phyloP scores from a whole-genome alignment of 2,329 filamentous ascomycete genomes.

The Aspergillus luchuensis region DNA sequence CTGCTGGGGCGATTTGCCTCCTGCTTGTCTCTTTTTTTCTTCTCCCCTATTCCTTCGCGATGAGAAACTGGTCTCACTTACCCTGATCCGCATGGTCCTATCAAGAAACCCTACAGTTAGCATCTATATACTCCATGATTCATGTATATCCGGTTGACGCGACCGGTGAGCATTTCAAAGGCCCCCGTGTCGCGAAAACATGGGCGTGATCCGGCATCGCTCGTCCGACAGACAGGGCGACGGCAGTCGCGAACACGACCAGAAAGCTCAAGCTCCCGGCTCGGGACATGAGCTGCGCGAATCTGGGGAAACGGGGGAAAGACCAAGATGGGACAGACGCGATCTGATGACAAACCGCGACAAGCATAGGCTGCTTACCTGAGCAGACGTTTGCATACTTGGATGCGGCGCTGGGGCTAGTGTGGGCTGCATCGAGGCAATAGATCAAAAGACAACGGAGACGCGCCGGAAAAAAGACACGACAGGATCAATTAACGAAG shows the following conservation, averaged over 20 bases:
- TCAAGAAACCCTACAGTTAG: conserved; percentile 14
- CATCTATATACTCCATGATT: conserved; percentile 1
- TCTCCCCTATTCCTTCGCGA: background rate
- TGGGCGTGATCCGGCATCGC: conserved; percentile 11
- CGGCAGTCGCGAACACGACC: conserved; percentile 2
- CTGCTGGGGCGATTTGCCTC: background rate
- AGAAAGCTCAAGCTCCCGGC: background rate
- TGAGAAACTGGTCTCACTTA: conserved; percentile 34
- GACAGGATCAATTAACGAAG: conserved; percentile 20
- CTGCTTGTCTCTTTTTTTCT: background rate
- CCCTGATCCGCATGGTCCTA: conserved; percentile 51
- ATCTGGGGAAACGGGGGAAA: conserved; percentile 13
- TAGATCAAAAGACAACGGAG: conserved; percentile 18
- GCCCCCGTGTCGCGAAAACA: background rate
- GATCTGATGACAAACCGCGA: conserved; percentile 43
- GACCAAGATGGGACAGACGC: conserved; percentile 16
- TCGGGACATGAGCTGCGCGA: background rate
- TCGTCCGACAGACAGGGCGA: background rate
- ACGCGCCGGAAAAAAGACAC: conserved; percentile 20
- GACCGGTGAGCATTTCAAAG: conserved; percentile 10
- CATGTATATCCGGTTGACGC: conserved; percentile 8
- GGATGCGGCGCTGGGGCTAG: conserved; percentile 53
- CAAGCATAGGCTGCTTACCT: conserved; percentile 53
- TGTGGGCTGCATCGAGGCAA: conserved; percentile 46
- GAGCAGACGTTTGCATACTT: conserved; percentile 52